A percentile compares a stretch with the other conserved stretches of the same genome.
Conservation (phyloP, 345 rosid genomes). For the Punica granatum region DNA sequence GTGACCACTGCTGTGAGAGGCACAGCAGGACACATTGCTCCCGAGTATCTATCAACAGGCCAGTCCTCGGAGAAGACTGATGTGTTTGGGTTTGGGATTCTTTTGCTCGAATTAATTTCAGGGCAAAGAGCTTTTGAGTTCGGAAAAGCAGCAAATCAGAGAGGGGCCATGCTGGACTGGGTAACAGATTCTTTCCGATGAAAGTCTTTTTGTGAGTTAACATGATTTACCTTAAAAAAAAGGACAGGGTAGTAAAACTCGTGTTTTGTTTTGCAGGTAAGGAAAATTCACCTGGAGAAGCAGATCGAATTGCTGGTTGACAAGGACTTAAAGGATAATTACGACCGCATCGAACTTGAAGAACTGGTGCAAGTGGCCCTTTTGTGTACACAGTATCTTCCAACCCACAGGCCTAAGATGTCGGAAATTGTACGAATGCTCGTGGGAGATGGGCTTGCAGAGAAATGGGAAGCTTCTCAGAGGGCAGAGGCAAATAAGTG, state of each 20-base stretch:
- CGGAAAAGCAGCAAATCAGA: conserved; percentile 68
- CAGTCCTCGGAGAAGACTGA: conserved; percentile 94
- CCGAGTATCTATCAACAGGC: conserved; percentile 82
- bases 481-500: conserved; percentile 6
- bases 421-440: conserved; percentile 26
- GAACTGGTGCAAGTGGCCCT: conserved; percentile 27
- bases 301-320: conserved; percentile 19
- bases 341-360: conserved; percentile 17
- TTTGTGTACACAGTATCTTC: conserved; percentile 24
- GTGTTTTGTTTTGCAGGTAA: conserved; percentile 11
- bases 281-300: conserved; percentile 17
- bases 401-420: conserved; percentile 25
- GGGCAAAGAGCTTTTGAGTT: conserved; percentile 80
- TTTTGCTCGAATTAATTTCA: conserved; percentile 64
- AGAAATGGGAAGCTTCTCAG: conserved; percentile 29
- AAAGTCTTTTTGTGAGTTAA: too few relatives aligned
- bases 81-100: conserved; percentile 86
- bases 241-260: background rate
- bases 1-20: conserved; percentile 94
- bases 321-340: conserved; percentile 18
- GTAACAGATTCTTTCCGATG: conserved; percentile 22
- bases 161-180: conserved; percentile 86
- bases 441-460: conserved; percentile 25
- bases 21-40: conserved; percentile 91
- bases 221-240: too few relatives aligned